Conservation (phyloP, 768 basidiomycete species). For the Tricholoma matsutake region DNA sequence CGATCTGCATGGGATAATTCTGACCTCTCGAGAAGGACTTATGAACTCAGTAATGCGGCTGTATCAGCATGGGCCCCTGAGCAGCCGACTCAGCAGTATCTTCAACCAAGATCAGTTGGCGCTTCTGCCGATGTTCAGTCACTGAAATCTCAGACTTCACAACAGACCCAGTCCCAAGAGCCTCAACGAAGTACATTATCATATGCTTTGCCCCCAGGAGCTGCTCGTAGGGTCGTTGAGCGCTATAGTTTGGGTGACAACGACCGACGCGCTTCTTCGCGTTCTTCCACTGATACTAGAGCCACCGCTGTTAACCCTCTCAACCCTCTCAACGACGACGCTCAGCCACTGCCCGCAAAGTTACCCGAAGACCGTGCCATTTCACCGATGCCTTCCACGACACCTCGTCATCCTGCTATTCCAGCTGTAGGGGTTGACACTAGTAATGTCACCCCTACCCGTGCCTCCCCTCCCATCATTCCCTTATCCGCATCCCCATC, state of each 20-base stretch:
- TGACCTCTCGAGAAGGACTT: conserved; percentile 13
- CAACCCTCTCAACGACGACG: conserved; percentile 24
- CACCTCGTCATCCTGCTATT: conserved; percentile 43
- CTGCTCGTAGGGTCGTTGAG: conserved; percentile 46
- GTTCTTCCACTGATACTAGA: conserved; percentile 32
- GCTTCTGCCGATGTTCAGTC: conserved; percentile 31
- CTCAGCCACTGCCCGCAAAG: conserved; percentile 19
- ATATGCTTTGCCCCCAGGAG: conserved; percentile 42
- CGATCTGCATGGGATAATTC: conserved; percentile 23
- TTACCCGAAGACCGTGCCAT: conserved; percentile 17
- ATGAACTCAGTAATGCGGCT: conserved; percentile 17
- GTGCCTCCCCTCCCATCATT: conserved; percentile 43
- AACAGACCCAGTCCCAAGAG: conserved; percentile 34
- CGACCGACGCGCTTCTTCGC: conserved; percentile 32
- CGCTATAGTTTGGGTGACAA: conserved; percentile 52
- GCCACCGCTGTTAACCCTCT: conserved; percentile 28
- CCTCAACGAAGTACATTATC: conserved; percentile 38
- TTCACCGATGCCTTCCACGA: conserved; percentile 33
- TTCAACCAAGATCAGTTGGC: conserved; percentile 21
- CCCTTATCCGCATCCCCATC: conserved; percentile 57
- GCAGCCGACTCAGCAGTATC: conserved; percentile 18
- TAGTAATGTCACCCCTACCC: conserved; percentile 21
- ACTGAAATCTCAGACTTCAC: conserved; percentile 24
- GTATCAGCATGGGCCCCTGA: conserved; percentile 19
- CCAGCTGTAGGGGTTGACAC: conserved; percentile 26